These are phyloP conservation scores for Rhypophila decipiens DNA, from an alignment of 495 filamentous ascomycete species.

Conservation along the genomic window DNA sequence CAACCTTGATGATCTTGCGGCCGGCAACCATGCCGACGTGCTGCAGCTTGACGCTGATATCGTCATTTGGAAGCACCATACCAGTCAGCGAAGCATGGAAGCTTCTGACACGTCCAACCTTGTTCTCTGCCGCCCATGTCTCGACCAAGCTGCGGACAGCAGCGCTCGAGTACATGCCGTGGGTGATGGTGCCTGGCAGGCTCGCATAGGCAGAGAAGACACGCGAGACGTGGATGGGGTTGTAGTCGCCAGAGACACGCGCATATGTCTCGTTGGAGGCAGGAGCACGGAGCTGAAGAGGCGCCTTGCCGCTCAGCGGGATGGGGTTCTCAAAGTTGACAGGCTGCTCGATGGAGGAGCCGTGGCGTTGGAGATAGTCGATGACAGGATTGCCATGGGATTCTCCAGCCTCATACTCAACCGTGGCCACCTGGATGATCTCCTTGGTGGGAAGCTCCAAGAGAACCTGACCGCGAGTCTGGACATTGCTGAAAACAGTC, in stretches of 20 bases:
- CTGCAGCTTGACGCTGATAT: constrained; percentile 86
- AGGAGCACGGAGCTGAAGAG: constrained; percentile 80
- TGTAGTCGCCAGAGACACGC: constrained; percentile 94
- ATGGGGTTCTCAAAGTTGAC: constrained; percentile 97
- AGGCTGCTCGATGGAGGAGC: constrained; percentile 90
- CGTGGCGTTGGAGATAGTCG: constrained; percentile 90
- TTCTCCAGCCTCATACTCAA: constrained; percentile 82
- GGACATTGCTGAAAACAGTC: constrained; percentile 84
- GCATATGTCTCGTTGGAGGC: constrained; percentile 97
- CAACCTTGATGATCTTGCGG: constrained; percentile 98
- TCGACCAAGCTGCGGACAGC: constrained; percentile 97
- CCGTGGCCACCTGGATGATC: constrained; percentile 88
- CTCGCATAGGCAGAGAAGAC: constrained; percentile 94
- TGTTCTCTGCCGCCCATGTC: constrained; percentile 98
- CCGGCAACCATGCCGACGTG: constrained; percentile 97
- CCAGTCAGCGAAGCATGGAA: constrained; percentile 93
- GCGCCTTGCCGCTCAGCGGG: constrained; percentile 86
- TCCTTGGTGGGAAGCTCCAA: constrained; percentile 97
- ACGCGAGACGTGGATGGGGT: constrained; percentile 96
- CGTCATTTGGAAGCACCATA: constrained; percentile 96
- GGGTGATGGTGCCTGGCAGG: constrained; percentile 92
- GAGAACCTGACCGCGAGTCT: constrained; percentile 88
- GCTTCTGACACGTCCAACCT: constrained; percentile 91
- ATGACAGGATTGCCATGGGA: constrained; percentile 96
- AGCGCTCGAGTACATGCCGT: constrained; percentile 98